Conservation (phyloP, 2,329 filamentous ascomycete genomes). For the Apiospora rasikravindrae region DNA sequence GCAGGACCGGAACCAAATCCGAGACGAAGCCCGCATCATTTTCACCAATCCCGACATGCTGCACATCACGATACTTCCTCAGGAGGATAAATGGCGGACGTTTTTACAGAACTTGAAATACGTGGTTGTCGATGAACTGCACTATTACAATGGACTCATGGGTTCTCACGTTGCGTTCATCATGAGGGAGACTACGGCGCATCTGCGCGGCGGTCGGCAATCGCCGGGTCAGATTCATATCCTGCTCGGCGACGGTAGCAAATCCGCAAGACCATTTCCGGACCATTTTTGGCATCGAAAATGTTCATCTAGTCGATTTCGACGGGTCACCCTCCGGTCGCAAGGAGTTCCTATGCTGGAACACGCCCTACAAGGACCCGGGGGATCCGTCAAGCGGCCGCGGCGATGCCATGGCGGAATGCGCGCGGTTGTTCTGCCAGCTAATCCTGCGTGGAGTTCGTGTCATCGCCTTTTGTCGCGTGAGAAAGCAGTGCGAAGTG, state of each 20-base stretch:
- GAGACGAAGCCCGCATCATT: slow-evolving; percentile 88
- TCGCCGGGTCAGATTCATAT: slow-evolving; percentile 83
- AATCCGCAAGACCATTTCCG: slow-evolving; percentile 92
- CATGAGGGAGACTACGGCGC: slow-evolving; percentile 86
- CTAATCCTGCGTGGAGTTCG: slow-evolving; percentile 86
- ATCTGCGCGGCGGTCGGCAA: slow-evolving; percentile 94
- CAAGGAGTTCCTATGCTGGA: slow-evolving; percentile 98
- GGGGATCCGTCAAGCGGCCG: slow-evolving; percentile 85
- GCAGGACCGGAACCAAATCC: slow-evolving; percentile 75
- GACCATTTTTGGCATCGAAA: slow-evolving; percentile 87
- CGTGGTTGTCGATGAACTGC: slow-evolving; percentile 90
- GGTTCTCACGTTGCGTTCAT: slow-evolving; percentile 94
- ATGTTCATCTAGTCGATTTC: slow-evolving; percentile 83
- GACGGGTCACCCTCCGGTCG: slow-evolving; percentile 91
- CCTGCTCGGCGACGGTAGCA: slow-evolving; percentile 93
- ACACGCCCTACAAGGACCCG: slow-evolving; percentile 92
- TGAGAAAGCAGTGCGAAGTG: slow-evolving; percentile 87
- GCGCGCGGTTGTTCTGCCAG: slow-evolving; percentile 89
- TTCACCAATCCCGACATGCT: slow-evolving; percentile 99
- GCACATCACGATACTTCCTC: slow-evolving; percentile 89
- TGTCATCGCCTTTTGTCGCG: slow-evolving; percentile 89
- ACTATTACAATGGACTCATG: slow-evolving; percentile 95
- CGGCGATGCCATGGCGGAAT: slow-evolving; percentile 81
- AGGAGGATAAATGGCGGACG: slow-evolving; percentile 86
- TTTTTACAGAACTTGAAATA: slow-evolving; percentile 90